Percentiles rank a stretch among this genome's conserved stretches.
These are phyloP conservation scores for Leccinum rimulosum DNA, from an alignment of 768 basidiomycete species.

Conservation along the genomic window DNA sequence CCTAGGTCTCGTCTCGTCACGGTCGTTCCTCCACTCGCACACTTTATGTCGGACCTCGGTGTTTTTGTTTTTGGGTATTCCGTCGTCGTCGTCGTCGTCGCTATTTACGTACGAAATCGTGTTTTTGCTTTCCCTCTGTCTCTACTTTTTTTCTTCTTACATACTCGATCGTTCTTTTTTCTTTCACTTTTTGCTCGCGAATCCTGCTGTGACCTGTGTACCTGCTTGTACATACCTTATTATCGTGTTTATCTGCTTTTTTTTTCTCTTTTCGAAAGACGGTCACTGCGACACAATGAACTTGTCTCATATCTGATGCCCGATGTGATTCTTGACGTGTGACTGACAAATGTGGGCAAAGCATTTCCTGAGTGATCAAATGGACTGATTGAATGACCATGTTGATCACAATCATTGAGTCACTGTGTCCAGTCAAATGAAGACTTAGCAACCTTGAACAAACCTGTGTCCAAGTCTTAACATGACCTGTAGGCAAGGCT, in stretches of 20 bases:
- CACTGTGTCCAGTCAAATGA: too few relatives aligned
- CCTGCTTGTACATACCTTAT: slow-evolving; percentile 38
- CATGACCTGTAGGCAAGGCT: too few relatives aligned
- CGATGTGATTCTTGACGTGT: too few relatives aligned
- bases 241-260: slow-evolving; percentile 31
- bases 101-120: slow-evolving; percentile 18
- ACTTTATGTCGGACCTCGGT: slow-evolving; percentile 12
- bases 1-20: slow-evolving; percentile 13
- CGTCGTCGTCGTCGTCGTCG: not conserved
- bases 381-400: too few relatives aligned
- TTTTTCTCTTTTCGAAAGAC: too few relatives aligned
- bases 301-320: too few relatives aligned
- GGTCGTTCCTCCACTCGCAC: not conserved
- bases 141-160: not conserved
- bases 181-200: slow-evolving; percentile 15
- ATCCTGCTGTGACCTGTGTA: slow-evolving; percentile 22
- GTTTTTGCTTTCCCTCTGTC: slow-evolving; percentile 4
- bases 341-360: too few relatives aligned
- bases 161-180: not conserved
- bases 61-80: slow-evolving; percentile 2
- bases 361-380: too few relatives aligned
- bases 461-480: too few relatives aligned
- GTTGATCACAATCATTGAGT: too few relatives aligned
- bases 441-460: too few relatives aligned
- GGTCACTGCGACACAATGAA: too few relatives aligned